Conservation (phyloP, 768 basidiomycete genomes). For the Crepidotus variabilis region DNA sequence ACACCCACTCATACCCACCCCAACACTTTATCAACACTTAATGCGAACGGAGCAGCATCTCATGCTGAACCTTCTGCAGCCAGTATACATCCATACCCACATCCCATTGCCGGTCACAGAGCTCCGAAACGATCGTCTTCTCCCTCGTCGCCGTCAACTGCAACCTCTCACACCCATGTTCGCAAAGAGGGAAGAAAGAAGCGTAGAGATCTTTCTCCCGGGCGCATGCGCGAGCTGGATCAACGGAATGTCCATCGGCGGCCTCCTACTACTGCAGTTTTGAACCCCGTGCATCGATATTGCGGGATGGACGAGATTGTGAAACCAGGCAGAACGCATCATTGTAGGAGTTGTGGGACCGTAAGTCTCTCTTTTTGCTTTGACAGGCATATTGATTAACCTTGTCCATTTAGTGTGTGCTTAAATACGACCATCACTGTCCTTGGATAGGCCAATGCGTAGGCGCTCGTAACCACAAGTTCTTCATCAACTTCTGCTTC, state of each 20-base stretch:
- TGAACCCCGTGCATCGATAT: slow-evolving; percentile 39
- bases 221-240: neutral
- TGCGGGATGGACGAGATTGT: slow-evolving; percentile 59
- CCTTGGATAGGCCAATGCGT: slow-evolving; percentile 96
- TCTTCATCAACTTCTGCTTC: slow-evolving; percentile 79
- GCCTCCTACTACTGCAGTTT: slow-evolving; percentile 4
- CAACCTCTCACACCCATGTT: no score
- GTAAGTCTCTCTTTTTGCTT: slow-evolving; percentile 36
- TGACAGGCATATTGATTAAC: neutral
- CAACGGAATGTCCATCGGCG: neutral
- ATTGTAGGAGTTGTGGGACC: slow-evolving; percentile 80
- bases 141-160: no score
- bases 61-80: no score
- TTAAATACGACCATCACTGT: slow-evolving; percentile 88
- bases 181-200: neutral
- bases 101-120: no score
- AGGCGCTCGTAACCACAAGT: slow-evolving; percentile 91
- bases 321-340: slow-evolving; percentile 75
- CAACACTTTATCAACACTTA: no score
- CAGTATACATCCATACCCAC: no score
- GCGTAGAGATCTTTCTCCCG: neutral
- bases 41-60: no score
- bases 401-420: slow-evolving; percentile 53
- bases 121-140: no score
- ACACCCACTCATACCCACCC: neutral